Evolutionary conservation across 2,329 filamentous ascomycete genomes (phyloP).

Genomic region (Metarhizium album): DNA sequence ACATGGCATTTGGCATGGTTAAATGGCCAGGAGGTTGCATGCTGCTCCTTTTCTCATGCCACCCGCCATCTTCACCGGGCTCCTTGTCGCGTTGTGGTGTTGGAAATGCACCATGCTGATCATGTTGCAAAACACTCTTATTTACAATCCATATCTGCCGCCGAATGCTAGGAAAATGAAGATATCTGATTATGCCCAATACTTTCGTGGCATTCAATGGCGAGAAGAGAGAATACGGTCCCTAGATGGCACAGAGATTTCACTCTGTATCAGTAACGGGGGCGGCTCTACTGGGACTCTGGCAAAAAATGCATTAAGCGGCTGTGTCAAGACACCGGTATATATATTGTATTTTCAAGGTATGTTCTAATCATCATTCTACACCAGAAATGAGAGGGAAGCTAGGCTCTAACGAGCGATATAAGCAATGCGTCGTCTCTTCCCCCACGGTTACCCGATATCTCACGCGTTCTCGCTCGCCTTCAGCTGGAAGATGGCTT

Average conservation of each 20-base stretch:
- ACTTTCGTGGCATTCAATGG: constrained; percentile 56
- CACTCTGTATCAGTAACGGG: constrained; percentile 42
- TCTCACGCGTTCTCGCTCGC: constrained; percentile 40
- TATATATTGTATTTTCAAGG: constrained; percentile 50
- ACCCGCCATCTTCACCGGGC: constrained; percentile 53
- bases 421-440: constrained; percentile 49
- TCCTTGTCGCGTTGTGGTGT: constrained; percentile 53
- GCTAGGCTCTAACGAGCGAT: not conserved
- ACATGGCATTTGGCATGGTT: not conserved
- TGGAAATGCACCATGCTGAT: constrained; percentile 66
- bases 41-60: constrained; percentile 41
- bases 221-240: constrained; percentile 49
- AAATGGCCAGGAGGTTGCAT: constrained; percentile 16
- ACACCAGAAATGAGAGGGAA: not conserved
- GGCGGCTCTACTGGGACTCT: constrained; percentile 3
- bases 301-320: not conserved
- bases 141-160: constrained; percentile 69
- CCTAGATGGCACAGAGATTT: constrained; percentile 54
- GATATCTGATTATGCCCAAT: constrained; percentile 49
- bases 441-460: constrained; percentile 44
- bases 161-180: constrained; percentile 58
- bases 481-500: constrained; percentile 28
- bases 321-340: constrained; percentile 20
- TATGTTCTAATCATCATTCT: constrained; percentile 18
- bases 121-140: constrained; percentile 69